A percentile compares a stretch with the other conserved stretches of the same genome.
Conservation (phyloP, 345 rosid genomes). For the Laguncularia racemosa region DNA sequence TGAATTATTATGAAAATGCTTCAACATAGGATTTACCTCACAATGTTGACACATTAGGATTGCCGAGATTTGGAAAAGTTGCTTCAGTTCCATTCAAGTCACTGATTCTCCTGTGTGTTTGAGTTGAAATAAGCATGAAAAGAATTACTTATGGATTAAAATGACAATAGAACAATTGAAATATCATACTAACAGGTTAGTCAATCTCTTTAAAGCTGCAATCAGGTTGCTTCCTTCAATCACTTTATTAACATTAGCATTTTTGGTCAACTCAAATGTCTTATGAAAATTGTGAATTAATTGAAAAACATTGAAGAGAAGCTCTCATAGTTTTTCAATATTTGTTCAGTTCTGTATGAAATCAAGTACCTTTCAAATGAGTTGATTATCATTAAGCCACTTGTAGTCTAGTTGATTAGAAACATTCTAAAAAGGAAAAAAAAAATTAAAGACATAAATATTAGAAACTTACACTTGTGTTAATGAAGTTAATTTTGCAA, state of each 20-base stretch:
- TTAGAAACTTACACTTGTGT: background rate
- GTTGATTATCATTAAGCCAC: constrained; percentile 39
- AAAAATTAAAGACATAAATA: too few relatives aligned
- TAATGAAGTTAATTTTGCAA: background rate
- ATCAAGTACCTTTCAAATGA: constrained; percentile 41
- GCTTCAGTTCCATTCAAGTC: constrained; percentile 5
- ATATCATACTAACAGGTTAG: constrained; percentile 23
- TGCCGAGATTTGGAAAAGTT: background rate
- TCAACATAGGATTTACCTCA: background rate
- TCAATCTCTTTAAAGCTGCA: constrained; percentile 9
- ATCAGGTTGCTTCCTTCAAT: constrained; percentile 49
- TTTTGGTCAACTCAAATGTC: background rate
- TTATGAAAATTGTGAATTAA: background rate
- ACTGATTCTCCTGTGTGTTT: constrained; percentile 37
- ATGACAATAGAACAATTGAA: background rate
- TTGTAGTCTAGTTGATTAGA: constrained; percentile 13
- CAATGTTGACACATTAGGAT: background rate
- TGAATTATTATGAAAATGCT: too few relatives aligned
- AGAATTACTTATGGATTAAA: background rate
- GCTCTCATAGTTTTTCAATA: constrained; percentile 37
- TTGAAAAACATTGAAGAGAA: background rate
- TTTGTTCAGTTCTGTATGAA: constrained; percentile 47
- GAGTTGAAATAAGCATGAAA: background rate
- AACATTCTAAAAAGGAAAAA: too few relatives aligned
- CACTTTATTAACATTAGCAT: constrained; percentile 11